Conservation (phyloP, 352 stramenopile genomes). For the Globisporangium cystogenes region DNA sequence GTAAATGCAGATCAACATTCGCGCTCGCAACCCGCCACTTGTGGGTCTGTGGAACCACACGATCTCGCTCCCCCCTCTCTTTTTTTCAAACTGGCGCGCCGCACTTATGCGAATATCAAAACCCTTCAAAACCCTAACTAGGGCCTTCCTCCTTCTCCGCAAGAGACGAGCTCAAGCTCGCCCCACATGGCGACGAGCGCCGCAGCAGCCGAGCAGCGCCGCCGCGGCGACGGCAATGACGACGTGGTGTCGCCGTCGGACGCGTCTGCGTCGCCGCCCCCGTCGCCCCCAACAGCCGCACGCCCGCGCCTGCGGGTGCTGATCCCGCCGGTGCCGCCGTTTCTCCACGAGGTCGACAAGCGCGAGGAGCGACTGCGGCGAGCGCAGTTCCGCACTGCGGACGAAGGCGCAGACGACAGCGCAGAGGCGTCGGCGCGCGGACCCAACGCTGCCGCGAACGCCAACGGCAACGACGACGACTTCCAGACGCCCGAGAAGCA, state of each 20-base stretch:
- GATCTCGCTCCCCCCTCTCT: not conserved
- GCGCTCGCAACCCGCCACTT: not conserved
- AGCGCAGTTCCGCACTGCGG: not conserved
- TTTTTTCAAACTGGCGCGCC: constrained; percentile 1
- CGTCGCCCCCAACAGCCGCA: not conserved
- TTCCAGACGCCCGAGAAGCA: constrained; percentile 14
- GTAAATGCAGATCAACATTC: not conserved
- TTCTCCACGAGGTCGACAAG: constrained; percentile 15
- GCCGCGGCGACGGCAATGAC: not conserved
- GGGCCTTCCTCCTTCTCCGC: not conserved
- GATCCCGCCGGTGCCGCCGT: constrained; percentile 15
- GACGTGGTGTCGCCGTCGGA: constrained; percentile 10
- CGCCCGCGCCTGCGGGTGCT: constrained; percentile 9
- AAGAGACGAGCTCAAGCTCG: not conserved
- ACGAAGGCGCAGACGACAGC: not conserved
- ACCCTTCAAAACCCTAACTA: not conserved
- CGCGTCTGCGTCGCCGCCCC: not conserved
- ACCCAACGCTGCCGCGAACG: not conserved
- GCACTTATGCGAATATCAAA: constrained; percentile 1
- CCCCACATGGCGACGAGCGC: not conserved
- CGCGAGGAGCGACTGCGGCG: not conserved
- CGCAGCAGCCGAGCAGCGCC: not conserved
- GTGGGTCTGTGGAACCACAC: constrained; percentile 3
- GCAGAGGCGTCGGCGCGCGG: too few relatives aligned
- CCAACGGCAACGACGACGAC: constrained; percentile 3